These are phyloP conservation scores for Leptographium procerum DNA, from an alignment of 2,329 filamentous ascomycete genomes.

Conservation along the genomic window DNA sequence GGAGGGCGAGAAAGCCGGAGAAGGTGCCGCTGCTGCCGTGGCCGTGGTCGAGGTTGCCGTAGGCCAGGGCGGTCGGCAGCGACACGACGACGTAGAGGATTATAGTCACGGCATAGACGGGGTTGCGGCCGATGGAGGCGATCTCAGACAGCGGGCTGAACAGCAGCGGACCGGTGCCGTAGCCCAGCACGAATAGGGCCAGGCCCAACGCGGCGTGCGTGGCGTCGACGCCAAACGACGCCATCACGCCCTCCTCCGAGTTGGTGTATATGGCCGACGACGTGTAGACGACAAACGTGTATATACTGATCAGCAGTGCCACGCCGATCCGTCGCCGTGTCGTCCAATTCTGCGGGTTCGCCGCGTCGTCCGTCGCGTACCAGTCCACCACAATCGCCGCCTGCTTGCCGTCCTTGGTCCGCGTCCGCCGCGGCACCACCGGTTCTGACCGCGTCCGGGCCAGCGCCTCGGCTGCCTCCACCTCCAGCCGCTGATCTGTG, in stretches of 20 bases:
- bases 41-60: slow-evolving; percentile 8
- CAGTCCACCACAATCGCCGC: slow-evolving; percentile 21
- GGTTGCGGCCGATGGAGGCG: slow-evolving; percentile 28
- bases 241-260: slow-evolving; percentile 29
- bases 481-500: slow-evolving; percentile 15
- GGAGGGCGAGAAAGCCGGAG: slow-evolving; percentile 49
- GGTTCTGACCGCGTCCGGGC: slow-evolving; percentile 18
- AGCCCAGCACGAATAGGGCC: slow-evolving; percentile 43
- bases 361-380: slow-evolving; percentile 37
- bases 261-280: slow-evolving; percentile 28
- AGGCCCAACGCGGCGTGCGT: slow-evolving; percentile 40
- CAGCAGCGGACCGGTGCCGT: slow-evolving; percentile 45
- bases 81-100: slow-evolving; percentile 22
- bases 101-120: slow-evolving; percentile 12
- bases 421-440: slow-evolving; percentile 15
- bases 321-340: slow-evolving; percentile 24
- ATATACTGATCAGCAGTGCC: slow-evolving; percentile 29
- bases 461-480: slow-evolving; percentile 15
- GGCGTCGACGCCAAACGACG: slow-evolving; percentile 34
- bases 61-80: slow-evolving; percentile 27
- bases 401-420: neutral
- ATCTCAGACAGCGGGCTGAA: slow-evolving; percentile 34
- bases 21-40: slow-evolving; percentile 29
- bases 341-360: slow-evolving; percentile 41
- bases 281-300: slow-evolving; percentile 36